Evolutionary conservation across 192 early-diverging fungal species (phyloP), one percentile per base, ranked within the genome.

Genomic region (Umbelopsis isabellina): DNA sequence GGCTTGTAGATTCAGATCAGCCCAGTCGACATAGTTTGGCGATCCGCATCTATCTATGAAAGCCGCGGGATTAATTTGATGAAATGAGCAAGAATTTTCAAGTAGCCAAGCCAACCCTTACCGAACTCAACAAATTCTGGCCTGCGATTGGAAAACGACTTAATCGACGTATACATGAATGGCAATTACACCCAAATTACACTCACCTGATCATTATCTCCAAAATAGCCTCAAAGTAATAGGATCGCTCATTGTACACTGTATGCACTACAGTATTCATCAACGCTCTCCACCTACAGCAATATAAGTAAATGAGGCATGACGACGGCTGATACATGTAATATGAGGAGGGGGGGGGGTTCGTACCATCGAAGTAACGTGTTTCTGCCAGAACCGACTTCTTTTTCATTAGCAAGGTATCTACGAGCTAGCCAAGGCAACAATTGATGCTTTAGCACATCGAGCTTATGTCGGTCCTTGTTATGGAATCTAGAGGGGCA

Each of bases 151-250:
- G 51, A 33, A 33, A 9, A n/a, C n/a, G 11, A 25, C 7, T 25
- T 25, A 21, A 20, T 21, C 51, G 21, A 52, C 21, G 25, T 16
- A 61, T 58, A 70, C 30, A 27, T 18, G 64, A 65, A 37, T 22
- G 53, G 46, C 1, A n/a, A 55, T 67, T 46, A 15, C n/a, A n/a
- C n/a, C 18, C 7, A 41, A 9, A 8, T 68, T 47, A 18, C 9
- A 61, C 18, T 44, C 8, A 74, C 73, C 73, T 74, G 16, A 50
- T 45, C 46, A 75, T 75, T n/a, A 75, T 73, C 10, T 76, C 82
- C 13, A 83, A 46, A 41, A 83, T 78, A 64, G 76, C 75, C 10
- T 83, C 82, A 74, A 80, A 83, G 61, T 83, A 83, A 58, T 79
- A 75, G 25, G 69, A 73, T 49, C 82, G 71, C 70, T 80, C 82